Percentiles rank a stretch among this genome's conserved stretches.
Conservation (phyloP, 106 monocot species). For the Xerophyta viscosa region DNA sequence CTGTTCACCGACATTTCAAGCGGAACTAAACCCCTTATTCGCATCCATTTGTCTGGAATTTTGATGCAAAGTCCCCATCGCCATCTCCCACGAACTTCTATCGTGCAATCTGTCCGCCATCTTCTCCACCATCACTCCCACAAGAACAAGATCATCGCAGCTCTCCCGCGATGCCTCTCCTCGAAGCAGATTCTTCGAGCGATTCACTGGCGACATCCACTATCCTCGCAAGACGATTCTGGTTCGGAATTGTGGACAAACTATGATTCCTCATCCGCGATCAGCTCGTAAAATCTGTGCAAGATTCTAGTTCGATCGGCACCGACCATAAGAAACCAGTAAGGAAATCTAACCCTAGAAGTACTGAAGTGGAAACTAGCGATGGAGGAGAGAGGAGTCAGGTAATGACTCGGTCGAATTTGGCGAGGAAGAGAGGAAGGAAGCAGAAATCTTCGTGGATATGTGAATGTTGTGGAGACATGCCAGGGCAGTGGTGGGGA, state of each 20-base stretch:
- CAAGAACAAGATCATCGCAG: too few relatives aligned
- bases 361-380: neutral
- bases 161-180: too few relatives aligned
- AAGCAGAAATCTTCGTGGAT: constrained; percentile 54
- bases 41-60: neutral
- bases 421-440: constrained; percentile 21
- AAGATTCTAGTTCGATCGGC: too few relatives aligned
- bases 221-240: neutral
- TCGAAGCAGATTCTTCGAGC: too few relatives aligned
- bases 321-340: neutral
- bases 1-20: too few relatives aligned
- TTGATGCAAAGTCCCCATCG: constrained; percentile 14
- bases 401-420: neutral
- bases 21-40: neutral
- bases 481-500: constrained; percentile 89
- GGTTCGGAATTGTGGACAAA: too few relatives aligned
- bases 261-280: neutral
- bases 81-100: neutral
- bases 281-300: too few relatives aligned
- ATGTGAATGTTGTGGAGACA: constrained; percentile 60
- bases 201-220: constrained; percentile 5
- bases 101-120: constrained; percentile 14
- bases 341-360: neutral
- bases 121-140: constrained; percentile 10
- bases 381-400: neutral